Conservation (phyloP, 2,329 filamentous ascomycete species). For the Piedraia hortae region DNA sequence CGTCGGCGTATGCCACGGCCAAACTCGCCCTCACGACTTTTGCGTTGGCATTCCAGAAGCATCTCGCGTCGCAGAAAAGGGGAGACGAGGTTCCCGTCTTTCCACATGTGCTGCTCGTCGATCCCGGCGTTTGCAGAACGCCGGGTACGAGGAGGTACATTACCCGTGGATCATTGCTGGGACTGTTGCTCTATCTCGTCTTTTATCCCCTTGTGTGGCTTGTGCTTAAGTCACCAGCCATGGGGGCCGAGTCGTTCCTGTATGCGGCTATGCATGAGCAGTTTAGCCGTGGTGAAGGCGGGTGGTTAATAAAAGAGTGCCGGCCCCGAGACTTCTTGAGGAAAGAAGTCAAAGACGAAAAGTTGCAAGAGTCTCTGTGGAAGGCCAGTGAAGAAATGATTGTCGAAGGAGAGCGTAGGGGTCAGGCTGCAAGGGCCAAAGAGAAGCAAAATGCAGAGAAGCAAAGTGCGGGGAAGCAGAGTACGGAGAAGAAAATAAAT, state of each 20-base stretch:
- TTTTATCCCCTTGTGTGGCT: constrained; percentile 68
- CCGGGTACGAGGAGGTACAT: constrained; percentile 73
- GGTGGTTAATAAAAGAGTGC: constrained; percentile 61
- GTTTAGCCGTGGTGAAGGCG: constrained; percentile 26
- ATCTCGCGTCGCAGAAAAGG: constrained; percentile 56
- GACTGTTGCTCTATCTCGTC: constrained; percentile 46
- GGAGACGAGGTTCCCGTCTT: constrained; percentile 65
- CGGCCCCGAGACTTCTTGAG: constrained; percentile 43
- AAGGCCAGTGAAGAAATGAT: constrained; percentile 66
- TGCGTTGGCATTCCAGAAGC: constrained; percentile 73
- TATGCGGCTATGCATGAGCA: constrained; percentile 60
- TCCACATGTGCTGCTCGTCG: constrained; percentile 57
- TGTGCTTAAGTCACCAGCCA: constrained; percentile 54
- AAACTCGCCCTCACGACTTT: constrained; percentile 66
- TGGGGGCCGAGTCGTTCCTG: constrained; percentile 67
- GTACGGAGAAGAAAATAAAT: constrained; percentile 9
- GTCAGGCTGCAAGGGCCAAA: constrained; percentile 36
- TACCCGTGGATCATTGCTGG: constrained; percentile 56
- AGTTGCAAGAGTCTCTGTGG: constrained; percentile 64
- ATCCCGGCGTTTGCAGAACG: constrained; percentile 63
- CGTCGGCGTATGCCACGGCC: constrained; percentile 22
- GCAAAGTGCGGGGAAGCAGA: constrained; percentile 13
- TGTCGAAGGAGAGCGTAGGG: constrained; percentile 53
- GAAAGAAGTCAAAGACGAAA: constrained; percentile 44
- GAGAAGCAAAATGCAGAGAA: constrained; percentile 25